A percentile compares a stretch with the other conserved stretches of the same genome.
Conservation (phyloP, 1,139 yeast species). For the Kodamaea sp. region DNA sequence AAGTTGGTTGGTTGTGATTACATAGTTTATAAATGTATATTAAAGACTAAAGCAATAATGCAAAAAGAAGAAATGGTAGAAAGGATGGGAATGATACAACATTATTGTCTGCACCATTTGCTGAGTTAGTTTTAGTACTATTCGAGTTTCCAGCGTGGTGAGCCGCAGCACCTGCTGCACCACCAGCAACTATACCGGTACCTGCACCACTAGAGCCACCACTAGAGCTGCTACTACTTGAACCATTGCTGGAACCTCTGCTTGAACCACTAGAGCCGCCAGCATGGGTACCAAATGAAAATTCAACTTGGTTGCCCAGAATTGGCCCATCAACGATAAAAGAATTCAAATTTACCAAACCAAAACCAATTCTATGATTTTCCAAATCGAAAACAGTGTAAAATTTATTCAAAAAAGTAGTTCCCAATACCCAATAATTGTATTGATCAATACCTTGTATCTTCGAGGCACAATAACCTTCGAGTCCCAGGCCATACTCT, state of each 20-base stretch:
- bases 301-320: too few relatives aligned
- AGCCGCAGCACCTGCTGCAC: too few relatives aligned
- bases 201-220: too few relatives aligned
- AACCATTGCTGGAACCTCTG: too few relatives aligned
- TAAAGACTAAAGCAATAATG: not conserved
- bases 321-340: not conserved
- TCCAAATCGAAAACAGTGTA: slow-evolving; percentile 60
- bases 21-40: slow-evolving; percentile 27
- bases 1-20: slow-evolving; percentile 76
- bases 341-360: slow-evolving; percentile 19
- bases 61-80: not conserved
- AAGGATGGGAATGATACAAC: not conserved
- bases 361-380: slow-evolving; percentile 50
- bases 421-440: slow-evolving; percentile 53
- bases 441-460: slow-evolving; percentile 50
- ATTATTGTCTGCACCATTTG: not conserved
- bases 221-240: too few relatives aligned
- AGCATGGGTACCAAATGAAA: too few relatives aligned
- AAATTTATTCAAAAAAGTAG: slow-evolving; percentile 53
- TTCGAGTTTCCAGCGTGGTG: too few relatives aligned
- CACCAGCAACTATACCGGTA: too few relatives aligned
- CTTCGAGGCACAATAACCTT: slow-evolving; percentile 62
- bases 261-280: too few relatives aligned
- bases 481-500: slow-evolving; percentile 33
- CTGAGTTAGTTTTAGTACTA: too few relatives aligned